Evolutionary conservation across 129 eudicot genomes (phyloP).

Genomic region (Artemisia tridentata): DNA sequence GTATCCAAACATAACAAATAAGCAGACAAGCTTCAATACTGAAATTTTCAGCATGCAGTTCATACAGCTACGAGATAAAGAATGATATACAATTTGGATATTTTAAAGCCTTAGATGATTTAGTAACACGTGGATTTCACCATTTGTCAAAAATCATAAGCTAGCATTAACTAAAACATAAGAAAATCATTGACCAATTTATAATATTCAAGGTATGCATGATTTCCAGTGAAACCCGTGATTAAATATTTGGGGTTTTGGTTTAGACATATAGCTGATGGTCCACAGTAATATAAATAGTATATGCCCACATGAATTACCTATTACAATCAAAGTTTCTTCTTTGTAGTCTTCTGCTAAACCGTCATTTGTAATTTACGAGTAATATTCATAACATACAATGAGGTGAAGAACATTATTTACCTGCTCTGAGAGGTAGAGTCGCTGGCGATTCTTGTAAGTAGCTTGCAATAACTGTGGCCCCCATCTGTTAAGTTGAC

Average conservation of each 20-base stretch:
- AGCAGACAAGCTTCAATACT: too few species aligned
- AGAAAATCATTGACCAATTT: background rate
- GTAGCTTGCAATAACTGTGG: conserved; percentile 81
- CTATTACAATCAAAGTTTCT: background rate
- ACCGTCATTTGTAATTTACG: background rate
- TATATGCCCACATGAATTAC: too few species aligned
- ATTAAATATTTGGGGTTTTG: background rate
- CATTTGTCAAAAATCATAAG: background rate
- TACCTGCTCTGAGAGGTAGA: conserved; percentile 96
- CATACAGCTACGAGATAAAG: background rate
- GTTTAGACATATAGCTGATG: background rate
- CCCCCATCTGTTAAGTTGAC: conserved; percentile 58
- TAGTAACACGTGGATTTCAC: background rate
- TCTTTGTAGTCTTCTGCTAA: background rate
- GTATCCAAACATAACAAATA: too few species aligned
- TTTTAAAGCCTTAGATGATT: background rate
- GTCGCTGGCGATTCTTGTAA: conserved; percentile 92
- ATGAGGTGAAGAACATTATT: conserved; percentile 7
- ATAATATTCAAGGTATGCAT: background rate
- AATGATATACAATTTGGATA: conserved; percentile 2
- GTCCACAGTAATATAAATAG: too few species aligned
- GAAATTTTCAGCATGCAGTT: background rate
- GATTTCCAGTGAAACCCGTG: too few species aligned
- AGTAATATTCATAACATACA: background rate
- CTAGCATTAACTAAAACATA: background rate